phyloP scores from a whole-genome alignment of 2,329 filamentous ascomycete species.

The Magnaporthiopsis incrustans region DNA sequence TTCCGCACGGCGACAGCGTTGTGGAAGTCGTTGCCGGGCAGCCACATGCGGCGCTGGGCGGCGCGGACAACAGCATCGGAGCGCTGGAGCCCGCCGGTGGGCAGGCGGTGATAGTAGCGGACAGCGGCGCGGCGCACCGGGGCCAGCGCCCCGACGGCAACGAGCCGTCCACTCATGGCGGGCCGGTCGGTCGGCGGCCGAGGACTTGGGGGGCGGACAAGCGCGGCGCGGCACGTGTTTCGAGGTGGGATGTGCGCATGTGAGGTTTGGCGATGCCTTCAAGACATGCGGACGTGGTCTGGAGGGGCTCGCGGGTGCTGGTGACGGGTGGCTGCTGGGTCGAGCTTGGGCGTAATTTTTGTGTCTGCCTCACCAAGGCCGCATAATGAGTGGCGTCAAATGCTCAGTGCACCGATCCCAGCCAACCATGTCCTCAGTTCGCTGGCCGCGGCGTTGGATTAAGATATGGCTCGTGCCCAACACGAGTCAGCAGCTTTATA shows the following conservation, averaged over 20 bases:
- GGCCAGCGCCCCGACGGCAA: conserved; percentile 65
- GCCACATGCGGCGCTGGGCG: conserved; percentile 61
- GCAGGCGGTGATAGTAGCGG: conserved; percentile 59
- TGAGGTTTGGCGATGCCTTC: neutral
- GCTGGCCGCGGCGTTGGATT: neutral
- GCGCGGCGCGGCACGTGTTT: neutral
- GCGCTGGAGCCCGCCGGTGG: conserved; percentile 61
- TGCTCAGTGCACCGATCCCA: neutral
- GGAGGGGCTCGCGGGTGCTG: neutral
- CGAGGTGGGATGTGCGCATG: neutral
- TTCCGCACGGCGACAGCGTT: conserved; percentile 62
- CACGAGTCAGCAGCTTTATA: neutral
- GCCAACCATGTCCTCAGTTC: neutral
- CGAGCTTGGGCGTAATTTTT: neutral
- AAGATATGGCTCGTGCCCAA: neutral
- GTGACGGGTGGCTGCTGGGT: neutral
- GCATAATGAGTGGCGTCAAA: conserved; percentile 9
- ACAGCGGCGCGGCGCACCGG: conserved; percentile 53
- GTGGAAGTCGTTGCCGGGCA: conserved; percentile 76
- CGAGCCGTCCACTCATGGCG: conserved; percentile 64
- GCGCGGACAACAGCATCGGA: conserved; percentile 55
- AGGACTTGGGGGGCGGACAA: neutral
- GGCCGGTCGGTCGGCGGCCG: conserved; percentile 5
- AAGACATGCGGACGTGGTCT: neutral
- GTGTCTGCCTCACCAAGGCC: neutral